Evolutionary conservation across 1,284 basidiomycete species (phyloP).

Genomic region (Heliocybe sulcata): DNA sequence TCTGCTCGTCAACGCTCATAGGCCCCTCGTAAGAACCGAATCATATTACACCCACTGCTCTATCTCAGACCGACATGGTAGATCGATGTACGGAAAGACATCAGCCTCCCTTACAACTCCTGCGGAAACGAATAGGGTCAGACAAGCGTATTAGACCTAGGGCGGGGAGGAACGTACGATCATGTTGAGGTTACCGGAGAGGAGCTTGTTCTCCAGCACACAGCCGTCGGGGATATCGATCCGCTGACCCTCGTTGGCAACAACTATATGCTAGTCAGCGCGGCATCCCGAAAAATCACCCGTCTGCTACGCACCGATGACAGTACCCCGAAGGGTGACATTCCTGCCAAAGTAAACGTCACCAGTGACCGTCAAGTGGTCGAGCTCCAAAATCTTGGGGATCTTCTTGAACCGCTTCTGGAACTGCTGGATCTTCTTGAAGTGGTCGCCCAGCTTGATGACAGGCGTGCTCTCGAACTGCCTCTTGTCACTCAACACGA

Average conservation of each 20-base stretch:
- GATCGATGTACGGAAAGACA: background rate
- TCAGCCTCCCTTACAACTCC: background rate
- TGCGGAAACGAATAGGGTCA: background rate
- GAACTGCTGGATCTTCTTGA: slow-evolving; percentile 94
- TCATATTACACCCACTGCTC: background rate
- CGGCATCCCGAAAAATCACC: background rate
- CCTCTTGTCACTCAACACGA: slow-evolving; percentile 84
- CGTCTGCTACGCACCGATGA: slow-evolving; percentile 48
- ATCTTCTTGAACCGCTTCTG: slow-evolving; percentile 98
- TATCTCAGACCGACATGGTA: background rate
- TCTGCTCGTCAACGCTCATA: background rate
- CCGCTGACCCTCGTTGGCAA: slow-evolving; percentile 89
- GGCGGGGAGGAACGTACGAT: background rate
- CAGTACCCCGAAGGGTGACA: slow-evolving; percentile 83
- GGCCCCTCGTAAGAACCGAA: background rate
- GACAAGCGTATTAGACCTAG: background rate
- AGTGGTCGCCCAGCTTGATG: slow-evolving; percentile 94
- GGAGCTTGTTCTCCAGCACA: slow-evolving; percentile 76
- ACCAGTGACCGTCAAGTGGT: slow-evolving; percentile 95
- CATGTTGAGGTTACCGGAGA: slow-evolving; percentile 6
- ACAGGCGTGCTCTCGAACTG: slow-evolving; percentile 96
- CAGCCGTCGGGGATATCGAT: slow-evolving; percentile 97
- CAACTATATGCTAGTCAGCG: slow-evolving; percentile 31
- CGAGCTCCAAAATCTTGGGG: slow-evolving; percentile 88
- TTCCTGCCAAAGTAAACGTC: slow-evolving; percentile 96